Base-by-base conservation (phyloP, 495 filamentous ascomycete genomes). In the Tuber brumale region DNA sequence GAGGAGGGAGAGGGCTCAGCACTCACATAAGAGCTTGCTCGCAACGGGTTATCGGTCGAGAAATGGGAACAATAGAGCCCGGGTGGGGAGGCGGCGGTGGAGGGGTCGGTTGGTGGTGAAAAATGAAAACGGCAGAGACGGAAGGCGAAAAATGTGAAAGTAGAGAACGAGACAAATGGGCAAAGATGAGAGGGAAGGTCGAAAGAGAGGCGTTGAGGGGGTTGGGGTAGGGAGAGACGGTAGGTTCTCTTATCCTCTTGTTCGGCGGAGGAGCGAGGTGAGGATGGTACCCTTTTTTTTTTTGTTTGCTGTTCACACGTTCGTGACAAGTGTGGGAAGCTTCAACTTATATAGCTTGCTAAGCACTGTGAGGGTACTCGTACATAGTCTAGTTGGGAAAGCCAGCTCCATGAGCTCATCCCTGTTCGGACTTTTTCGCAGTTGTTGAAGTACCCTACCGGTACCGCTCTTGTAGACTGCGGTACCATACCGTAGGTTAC, bases 341-440 rank as follows among this genome's bases (percentile, higher is more conserved):
- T 66, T 35, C 57, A 35, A 66, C 27, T 66, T 66, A 66, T 66
- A 66, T 66, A 66, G 51, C 51, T 61, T 61, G 51, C n/a, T 61
- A 61, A 61, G 51, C 3, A 61, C 8, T 27, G 23, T 57, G 9
- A 23, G 7, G 21, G 37, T 37, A 37, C 37, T 2, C 37, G 0
- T 16, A 31, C 7, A 66, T 14, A 6, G 4, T 35, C 7, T 14
- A 6, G 4, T 35, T 18, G 51, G 57, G 31, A 35, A 19, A 35
- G 27, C 27, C 57, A 66, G 57, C 31, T 66, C n/a, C 3, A 19
- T 35, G 57, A 66, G 57, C 57, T 66, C 57, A 66, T 66, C 57
- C 57, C 12, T 18, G 31, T 6, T 66, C 57, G 57, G 57, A 14
- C 57, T 66, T 18, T 31, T 66, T 27, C 7, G n/a, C 23, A 57